phyloP scores from a whole-genome alignment of 345 rosid species.

The Citrus hindsii region DNA sequence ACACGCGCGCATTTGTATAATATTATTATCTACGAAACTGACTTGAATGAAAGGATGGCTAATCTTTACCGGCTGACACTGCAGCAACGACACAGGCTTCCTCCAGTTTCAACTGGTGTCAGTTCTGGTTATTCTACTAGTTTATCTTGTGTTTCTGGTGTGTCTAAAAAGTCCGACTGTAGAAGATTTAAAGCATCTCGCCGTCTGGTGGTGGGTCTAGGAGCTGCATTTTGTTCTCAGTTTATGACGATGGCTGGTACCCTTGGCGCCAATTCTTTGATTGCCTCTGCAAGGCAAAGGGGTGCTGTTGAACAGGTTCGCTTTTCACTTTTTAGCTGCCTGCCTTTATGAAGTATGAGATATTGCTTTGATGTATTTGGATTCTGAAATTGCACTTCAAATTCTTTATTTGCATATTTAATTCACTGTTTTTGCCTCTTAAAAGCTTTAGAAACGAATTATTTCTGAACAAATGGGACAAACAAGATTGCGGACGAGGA shows the following conservation, averaged over 20 bases:
- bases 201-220: conserved; percentile 53
- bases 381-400: not conserved
- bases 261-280: conserved; percentile 41
- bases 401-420: not conserved
- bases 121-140: conserved; percentile 8
- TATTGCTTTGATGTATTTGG: not conserved
- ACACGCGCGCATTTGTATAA: not conserved
- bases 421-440: not conserved
- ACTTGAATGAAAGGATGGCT: conserved; percentile 24
- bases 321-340: not conserved
- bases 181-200: conserved; percentile 40
- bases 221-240: conserved; percentile 58
- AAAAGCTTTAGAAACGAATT: not conserved
- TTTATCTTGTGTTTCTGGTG: conserved; percentile 19
- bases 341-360: not conserved
- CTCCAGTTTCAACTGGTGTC: conserved; percentile 18
- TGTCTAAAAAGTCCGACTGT: conserved; percentile 15
- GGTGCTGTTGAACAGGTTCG: conserved; percentile 68
- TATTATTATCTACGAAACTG: not conserved
- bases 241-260: conserved; percentile 42
- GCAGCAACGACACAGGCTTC: conserved; percentile 9
- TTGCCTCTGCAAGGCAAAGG: conserved; percentile 75
- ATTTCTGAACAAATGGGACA: not conserved
- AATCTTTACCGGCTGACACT: conserved; percentile 28
- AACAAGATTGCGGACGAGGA: not conserved